A percentile compares a stretch with the other conserved stretches of the same genome.
Evolutionary conservation across 176 grass and related monocot species (phyloP).

Genomic region (Musa troglodytarum): DNA sequence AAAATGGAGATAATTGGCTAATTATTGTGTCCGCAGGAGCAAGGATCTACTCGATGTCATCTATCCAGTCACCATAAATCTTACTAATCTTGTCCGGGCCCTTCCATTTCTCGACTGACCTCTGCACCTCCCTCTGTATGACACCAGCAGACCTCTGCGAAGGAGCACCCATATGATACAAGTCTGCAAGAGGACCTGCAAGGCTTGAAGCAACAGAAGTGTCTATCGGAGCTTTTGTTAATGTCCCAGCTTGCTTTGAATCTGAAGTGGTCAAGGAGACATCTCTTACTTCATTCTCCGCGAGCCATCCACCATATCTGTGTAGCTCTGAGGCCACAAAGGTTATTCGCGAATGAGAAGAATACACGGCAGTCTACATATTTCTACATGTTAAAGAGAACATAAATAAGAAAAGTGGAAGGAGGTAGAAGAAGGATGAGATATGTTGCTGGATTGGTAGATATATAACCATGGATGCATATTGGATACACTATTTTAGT

Average conservation of each 20-base stretch:
- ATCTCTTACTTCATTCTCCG: conserved; percentile 52
- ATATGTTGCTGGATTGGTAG: too few species aligned
- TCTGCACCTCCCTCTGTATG: conserved; percentile 39
- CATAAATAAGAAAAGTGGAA: too few species aligned
- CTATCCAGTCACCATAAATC: conserved; percentile 29
- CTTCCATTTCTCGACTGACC: conserved; percentile 88
- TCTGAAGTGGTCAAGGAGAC: conserved; percentile 32
- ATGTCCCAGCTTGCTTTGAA: conserved; percentile 14
- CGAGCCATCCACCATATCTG: conserved; percentile 76
- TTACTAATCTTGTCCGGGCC: conserved; percentile 76
- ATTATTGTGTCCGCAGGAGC: neutral
- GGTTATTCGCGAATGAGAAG: neutral
- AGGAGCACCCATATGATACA: conserved; percentile 12
- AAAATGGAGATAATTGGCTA: neutral
- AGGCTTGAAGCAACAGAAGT: neutral
- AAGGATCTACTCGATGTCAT: conserved; percentile 60
- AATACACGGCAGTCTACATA: neutral
- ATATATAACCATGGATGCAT: too few species aligned
- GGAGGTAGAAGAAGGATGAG: too few species aligned
- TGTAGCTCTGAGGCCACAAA: conserved; percentile 56
- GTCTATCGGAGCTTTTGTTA: conserved; percentile 1
- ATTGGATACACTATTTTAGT: too few species aligned
- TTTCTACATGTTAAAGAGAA: neutral
- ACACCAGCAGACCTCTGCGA: conserved; percentile 4
- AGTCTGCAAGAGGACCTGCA: neutral